Evolutionary conservation across 768 basidiomycete genomes (phyloP), one percentile per base, ranked within the genome.

Genomic region (Boletus eberwhitei): DNA sequence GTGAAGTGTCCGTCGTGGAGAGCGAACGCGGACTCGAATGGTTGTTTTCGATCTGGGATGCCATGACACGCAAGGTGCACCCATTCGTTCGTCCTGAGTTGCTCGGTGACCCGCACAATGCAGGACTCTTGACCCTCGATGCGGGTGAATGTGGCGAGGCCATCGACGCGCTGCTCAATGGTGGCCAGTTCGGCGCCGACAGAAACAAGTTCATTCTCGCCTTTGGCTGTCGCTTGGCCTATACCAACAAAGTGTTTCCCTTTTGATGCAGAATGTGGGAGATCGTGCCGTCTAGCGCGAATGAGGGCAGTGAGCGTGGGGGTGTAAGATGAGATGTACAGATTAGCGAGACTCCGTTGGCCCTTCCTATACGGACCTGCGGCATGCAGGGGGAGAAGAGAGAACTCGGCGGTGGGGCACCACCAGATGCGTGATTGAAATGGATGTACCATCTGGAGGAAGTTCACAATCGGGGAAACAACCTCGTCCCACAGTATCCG

Each of bases 21-120:
- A 7, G 57, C 60, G 19, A 62, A 62, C 1, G 35, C 40, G 0
- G 61, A 62, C 16, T 67, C 47, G 22, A 65, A 60, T 2, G 68
- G 64, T 4, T 53, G 44, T 8, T 2, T 19, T 4, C 4, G 14
- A 8, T 57, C 39, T 13, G 53, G 57, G 24, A 42, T n/a, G 8
- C 62, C 68, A 32, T 70, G 68, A 22, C 68, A 69, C 0, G 66
- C 62, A n/a, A 69, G 49, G 34, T 70, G 68, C 2, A 63, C 63
- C 68, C 66, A 69, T 1, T 45, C 21, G 21, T 17, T 29, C 32
- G 37, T 40, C 8, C 44, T 4, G 2, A 53, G 38, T 14, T 38
- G 46, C 6, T 54, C 34, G 0, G 52, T n/a, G 3, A 65, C 55
- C 16, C 31, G 31, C 3, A 11, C 31, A 2, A 36, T 41, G 7